Conservation (phyloP, 2,329 filamentous ascomycete genomes). For the Microascus cirrosus region DNA sequence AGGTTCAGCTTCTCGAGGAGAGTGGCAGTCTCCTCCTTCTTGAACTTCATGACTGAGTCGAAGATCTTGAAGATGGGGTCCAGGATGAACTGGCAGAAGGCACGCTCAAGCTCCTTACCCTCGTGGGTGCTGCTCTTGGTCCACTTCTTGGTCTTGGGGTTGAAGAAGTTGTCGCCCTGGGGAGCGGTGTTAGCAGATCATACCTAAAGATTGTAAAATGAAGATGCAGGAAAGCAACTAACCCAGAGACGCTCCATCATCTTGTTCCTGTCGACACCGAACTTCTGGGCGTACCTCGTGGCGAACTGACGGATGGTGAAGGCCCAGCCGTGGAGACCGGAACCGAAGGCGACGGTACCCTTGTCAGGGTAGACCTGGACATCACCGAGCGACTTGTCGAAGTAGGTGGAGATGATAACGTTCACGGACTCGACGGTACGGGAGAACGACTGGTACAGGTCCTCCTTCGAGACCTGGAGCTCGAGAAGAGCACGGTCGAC, state of each 20-base stretch:
- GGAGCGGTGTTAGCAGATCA: slow-evolving; percentile 16
- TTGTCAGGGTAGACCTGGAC: slow-evolving; percentile 97
- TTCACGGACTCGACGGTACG: slow-evolving; percentile 99
- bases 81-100: slow-evolving; percentile 99
- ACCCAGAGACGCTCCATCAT: slow-evolving; percentile 99
- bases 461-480: slow-evolving; percentile 96
- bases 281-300: slow-evolving; percentile 95
- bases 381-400: slow-evolving; percentile 92
- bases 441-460: slow-evolving; percentile 98
- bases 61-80: slow-evolving; percentile 99
- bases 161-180: slow-evolving; percentile 96
- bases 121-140: slow-evolving; percentile 76
- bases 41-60: slow-evolving; percentile 92
- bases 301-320: slow-evolving; percentile 99
- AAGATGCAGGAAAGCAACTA: slow-evolving; percentile 20
- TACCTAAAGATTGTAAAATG: not conserved
- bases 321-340: slow-evolving; percentile 98
- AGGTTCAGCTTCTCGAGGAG: slow-evolving; percentile 90
- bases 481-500: slow-evolving; percentile 99
- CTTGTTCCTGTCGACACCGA: slow-evolving; percentile 99
- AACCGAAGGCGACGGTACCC: slow-evolving; percentile 97
- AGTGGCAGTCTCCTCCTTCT: slow-evolving; percentile 78
- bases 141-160: slow-evolving; percentile 99
- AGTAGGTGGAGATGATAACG: slow-evolving; percentile 99
- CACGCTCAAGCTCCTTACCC: slow-evolving; percentile 87